phyloP scores from a whole-genome alignment of 345 rosid species.

The Salix viminalis region DNA sequence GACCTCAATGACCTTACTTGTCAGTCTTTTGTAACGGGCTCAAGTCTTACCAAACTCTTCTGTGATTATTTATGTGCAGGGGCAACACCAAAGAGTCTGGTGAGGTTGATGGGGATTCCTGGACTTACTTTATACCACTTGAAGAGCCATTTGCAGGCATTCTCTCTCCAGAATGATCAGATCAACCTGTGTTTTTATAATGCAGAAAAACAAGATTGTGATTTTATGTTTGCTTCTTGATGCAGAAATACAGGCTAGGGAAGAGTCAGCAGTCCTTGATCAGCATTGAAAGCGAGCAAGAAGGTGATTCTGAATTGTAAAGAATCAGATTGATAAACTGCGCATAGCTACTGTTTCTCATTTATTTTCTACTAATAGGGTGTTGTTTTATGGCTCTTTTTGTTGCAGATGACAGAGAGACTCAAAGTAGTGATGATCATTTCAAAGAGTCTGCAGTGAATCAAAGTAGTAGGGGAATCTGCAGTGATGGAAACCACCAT shows the following conservation, averaged over 20 bases:
- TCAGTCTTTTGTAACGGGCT: background rate
- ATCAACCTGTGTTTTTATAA: constrained; percentile 1
- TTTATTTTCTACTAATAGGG: background rate
- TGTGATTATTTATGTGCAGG: constrained; percentile 40
- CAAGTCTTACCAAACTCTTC: constrained; percentile 6
- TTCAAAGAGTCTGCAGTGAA: constrained; percentile 23
- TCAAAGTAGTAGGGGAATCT: constrained; percentile 16
- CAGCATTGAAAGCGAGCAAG: constrained; percentile 36
- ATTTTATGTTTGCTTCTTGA: constrained; percentile 14
- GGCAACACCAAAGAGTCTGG: constrained; percentile 93
- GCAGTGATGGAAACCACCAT: constrained; percentile 32
- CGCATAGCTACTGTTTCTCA: background rate
- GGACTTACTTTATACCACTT: constrained; percentile 92
- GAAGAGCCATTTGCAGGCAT: constrained; percentile 92
- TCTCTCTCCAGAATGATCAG: constrained; percentile 5
- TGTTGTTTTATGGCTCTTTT: constrained; percentile 8
- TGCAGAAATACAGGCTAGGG: constrained; percentile 88
- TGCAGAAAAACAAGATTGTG: background rate
- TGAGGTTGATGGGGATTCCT: constrained; percentile 75
- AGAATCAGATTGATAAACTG: background rate
- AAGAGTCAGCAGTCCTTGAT: constrained; percentile 53
- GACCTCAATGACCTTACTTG: background rate
- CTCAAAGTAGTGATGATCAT: constrained; percentile 31
- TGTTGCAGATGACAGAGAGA: constrained; percentile 45
- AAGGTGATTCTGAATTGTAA: constrained; percentile 19